Percentiles rank a stretch among this genome's conserved stretches.
phyloP scores from a whole-genome alignment of 2,329 filamentous ascomycete species.

The Nigrograna mackinnonii region DNA sequence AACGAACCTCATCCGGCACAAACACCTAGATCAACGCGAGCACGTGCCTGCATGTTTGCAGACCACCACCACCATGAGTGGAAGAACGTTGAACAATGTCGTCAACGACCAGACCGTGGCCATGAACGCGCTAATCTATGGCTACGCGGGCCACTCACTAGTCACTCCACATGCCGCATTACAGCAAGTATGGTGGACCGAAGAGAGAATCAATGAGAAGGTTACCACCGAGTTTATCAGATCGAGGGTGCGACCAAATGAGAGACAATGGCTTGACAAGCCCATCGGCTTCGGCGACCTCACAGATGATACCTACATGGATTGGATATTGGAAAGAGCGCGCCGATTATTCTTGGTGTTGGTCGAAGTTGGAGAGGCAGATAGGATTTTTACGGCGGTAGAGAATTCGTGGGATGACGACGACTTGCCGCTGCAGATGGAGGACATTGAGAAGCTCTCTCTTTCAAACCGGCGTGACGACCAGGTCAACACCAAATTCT shows the following conservation, averaged over 20 bases:
- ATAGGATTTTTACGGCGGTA: slow-evolving; percentile 75
- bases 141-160: slow-evolving; percentile 53
- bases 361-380: slow-evolving; percentile 69
- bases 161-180: slow-evolving; percentile 53
- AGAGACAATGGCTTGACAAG: slow-evolving; percentile 64
- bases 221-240: slow-evolving; percentile 71
- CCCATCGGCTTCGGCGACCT: slow-evolving; percentile 69
- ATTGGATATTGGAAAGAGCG: slow-evolving; percentile 73
- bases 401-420: slow-evolving; percentile 79
- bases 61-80: slow-evolving; percentile 32
- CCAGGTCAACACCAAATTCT: slow-evolving; percentile 69
- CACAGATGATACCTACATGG: slow-evolving; percentile 76
- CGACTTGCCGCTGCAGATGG: slow-evolving; percentile 70
- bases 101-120: slow-evolving; percentile 48
- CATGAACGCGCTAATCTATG: slow-evolving; percentile 55
- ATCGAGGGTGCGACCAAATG: slow-evolving; percentile 65
- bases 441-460: slow-evolving; percentile 66
- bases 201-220: slow-evolving; percentile 68
- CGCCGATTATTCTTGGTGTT: slow-evolving; percentile 73
- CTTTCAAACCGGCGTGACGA: slow-evolving; percentile 64
- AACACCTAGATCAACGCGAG: no score
- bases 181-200: slow-evolving; percentile 71
- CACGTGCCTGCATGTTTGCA: slow-evolving; percentile 9
- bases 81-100: slow-evolving; percentile 43
- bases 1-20: no score